phyloP scores from a whole-genome alignment of 257 asterid genomes.

The Primulina tabacum region DNA sequence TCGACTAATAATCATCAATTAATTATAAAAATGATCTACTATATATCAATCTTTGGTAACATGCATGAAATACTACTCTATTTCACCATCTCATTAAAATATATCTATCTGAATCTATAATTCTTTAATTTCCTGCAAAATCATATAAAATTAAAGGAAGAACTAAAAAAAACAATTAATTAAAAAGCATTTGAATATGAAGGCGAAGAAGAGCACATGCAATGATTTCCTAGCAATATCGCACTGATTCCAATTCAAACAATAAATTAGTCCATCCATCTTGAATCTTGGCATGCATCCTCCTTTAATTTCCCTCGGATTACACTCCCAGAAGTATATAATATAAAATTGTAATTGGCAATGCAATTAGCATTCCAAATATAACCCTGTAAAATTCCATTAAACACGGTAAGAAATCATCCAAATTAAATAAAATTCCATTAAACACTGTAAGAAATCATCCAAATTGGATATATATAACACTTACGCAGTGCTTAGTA shows the following conservation, averaged over 20 bases:
- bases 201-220: neutral
- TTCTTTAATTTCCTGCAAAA: no score
- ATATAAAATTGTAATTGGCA: conserved; percentile 84
- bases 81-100: no score
- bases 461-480: neutral
- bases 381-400: conserved; percentile 58
- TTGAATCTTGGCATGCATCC: no score
- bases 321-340: conserved; percentile 81
- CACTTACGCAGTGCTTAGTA: conserved; percentile 88
- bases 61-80: no score
- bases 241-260: neutral
- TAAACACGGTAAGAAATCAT: neutral
- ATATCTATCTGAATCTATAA: no score
- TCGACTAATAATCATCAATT: no score
- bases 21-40: no score
- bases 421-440: neutral
- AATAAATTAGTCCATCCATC: neutral
- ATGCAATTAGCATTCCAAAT: conserved; percentile 85
- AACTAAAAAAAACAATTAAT: no score
- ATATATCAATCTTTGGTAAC: no score
- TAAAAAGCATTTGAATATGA: neutral
- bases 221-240: neutral
- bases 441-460: no score
- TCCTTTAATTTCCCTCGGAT: neutral
- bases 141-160: no score